Percentiles rank a stretch among this genome's conserved stretches.
These are phyloP conservation scores for Colletotrichum eleusines DNA, from an alignment of 2,329 filamentous ascomycete species.

Conservation along the genomic window DNA sequence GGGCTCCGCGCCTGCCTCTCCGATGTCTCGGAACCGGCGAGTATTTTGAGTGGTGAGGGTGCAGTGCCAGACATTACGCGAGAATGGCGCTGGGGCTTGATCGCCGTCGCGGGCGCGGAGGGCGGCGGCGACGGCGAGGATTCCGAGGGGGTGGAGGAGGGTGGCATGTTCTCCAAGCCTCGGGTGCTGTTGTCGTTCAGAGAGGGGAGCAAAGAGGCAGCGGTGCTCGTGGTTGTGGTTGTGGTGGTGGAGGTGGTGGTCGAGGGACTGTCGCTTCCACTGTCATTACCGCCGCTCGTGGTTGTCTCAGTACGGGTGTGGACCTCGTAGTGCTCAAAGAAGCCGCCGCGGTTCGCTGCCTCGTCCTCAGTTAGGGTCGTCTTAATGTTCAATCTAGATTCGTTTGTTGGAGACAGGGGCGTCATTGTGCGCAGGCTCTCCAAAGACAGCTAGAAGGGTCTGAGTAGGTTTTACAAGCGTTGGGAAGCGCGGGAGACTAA, in stretches of 20 bases:
- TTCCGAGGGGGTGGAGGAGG: slow-evolving; percentile 54
- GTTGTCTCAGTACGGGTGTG: slow-evolving; percentile 46
- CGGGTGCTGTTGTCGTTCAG: slow-evolving; percentile 50
- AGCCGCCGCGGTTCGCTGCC: slow-evolving; percentile 46
- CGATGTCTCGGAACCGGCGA: slow-evolving; percentile 51
- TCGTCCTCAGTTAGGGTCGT: slow-evolving; percentile 42
- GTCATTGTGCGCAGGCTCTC: slow-evolving; percentile 48
- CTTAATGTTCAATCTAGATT: slow-evolving; percentile 53
- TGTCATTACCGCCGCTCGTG: slow-evolving; percentile 38
- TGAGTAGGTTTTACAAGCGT: slow-evolving; percentile 16
- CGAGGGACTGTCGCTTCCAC: slow-evolving; percentile 39
- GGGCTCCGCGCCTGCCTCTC: slow-evolving; percentile 50
- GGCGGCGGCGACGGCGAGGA: slow-evolving; percentile 38
- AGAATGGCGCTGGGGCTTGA: slow-evolving; percentile 57
- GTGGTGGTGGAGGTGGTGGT: slow-evolving; percentile 39
- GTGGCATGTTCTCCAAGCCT: slow-evolving; percentile 62
- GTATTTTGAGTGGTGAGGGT: slow-evolving; percentile 69
- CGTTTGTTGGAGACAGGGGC: slow-evolving; percentile 55
- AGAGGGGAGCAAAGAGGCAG: slow-evolving; percentile 39
- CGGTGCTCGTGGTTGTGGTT: slow-evolving; percentile 40
- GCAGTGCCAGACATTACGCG: slow-evolving; percentile 69
- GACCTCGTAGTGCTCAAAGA: slow-evolving; percentile 53
- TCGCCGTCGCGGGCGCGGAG: slow-evolving; percentile 31
- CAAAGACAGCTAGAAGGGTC: slow-evolving; percentile 9
- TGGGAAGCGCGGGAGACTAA: slow-evolving; percentile 17